A percentile compares a stretch with the other conserved stretches of the same genome.
phyloP scores from a whole-genome alignment of 2,329 filamentous ascomycete species.

The Trichoderma koningiopsis region DNA sequence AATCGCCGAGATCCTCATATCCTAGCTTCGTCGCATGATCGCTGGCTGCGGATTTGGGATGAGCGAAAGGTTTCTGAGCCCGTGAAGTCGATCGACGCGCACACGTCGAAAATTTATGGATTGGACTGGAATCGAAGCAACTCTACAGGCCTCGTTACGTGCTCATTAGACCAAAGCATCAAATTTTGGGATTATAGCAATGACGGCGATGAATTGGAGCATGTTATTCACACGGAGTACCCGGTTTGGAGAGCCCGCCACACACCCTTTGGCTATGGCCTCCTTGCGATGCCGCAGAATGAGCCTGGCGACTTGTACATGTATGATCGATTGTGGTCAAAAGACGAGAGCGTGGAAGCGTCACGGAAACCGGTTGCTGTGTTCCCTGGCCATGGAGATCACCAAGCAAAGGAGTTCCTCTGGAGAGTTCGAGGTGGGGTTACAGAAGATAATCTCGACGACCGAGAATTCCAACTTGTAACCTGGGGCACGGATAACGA shows the following conservation, averaged over 20 bases:
- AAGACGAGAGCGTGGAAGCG: slow-evolving; percentile 48
- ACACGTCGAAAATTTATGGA: slow-evolving; percentile 92
- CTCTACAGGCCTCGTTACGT: slow-evolving; percentile 74
- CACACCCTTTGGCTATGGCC: slow-evolving; percentile 83
- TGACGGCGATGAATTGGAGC: slow-evolving; percentile 66
- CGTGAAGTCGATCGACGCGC: slow-evolving; percentile 80
- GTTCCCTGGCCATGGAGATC: slow-evolving; percentile 63
- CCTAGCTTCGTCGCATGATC: slow-evolving; percentile 87
- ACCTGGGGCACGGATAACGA: slow-evolving; percentile 90
- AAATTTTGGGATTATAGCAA: slow-evolving; percentile 85
- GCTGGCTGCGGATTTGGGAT: slow-evolving; percentile 88
- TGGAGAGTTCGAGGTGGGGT: slow-evolving; percentile 78
- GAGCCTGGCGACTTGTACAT: slow-evolving; percentile 83
- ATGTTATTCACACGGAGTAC: slow-evolving; percentile 78
- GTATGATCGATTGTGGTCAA: slow-evolving; percentile 66
- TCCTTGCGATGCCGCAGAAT: slow-evolving; percentile 90
- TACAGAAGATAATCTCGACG: slow-evolving; percentile 69
- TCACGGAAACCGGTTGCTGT: slow-evolving; percentile 55
- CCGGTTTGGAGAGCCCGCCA: slow-evolving; percentile 91
- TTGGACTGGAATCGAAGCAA: slow-evolving; percentile 89
- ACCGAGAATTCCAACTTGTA: slow-evolving; percentile 88
- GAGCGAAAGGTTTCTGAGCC: slow-evolving; percentile 76
- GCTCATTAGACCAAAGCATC: slow-evolving; percentile 87
- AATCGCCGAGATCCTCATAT: slow-evolving; percentile 86
- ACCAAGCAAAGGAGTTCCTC: slow-evolving; percentile 86